These are phyloP conservation scores for Acanthochlamys bracteata DNA, from an alignment of 106 monocot species.

Conservation along the genomic window DNA sequence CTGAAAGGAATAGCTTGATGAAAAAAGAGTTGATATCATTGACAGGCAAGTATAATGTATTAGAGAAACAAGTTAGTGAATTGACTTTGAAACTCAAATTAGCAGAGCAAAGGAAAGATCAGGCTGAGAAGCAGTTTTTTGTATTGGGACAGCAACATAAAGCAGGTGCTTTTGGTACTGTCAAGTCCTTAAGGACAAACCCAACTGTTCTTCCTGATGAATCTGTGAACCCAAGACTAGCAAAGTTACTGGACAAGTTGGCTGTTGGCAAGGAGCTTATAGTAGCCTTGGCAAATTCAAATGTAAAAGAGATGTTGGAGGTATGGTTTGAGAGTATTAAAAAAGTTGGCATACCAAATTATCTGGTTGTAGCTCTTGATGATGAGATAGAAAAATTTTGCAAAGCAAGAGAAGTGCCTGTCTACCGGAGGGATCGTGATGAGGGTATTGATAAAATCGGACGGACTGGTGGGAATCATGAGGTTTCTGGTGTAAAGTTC, in stretches of 20 bases:
- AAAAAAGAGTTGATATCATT: conserved; percentile 53
- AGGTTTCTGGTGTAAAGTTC: conserved; percentile 91
- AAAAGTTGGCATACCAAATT: conserved; percentile 70
- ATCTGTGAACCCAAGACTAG: conserved; percentile 77
- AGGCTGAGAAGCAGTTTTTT: conserved; percentile 42
- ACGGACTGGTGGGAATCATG: conserved; percentile 71
- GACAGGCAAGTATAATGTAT: conserved; percentile 51
- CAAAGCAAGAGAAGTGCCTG: conserved; percentile 58
- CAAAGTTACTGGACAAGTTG: conserved; percentile 59
- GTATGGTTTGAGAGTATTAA: conserved; percentile 76
- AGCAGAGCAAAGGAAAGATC: conserved; percentile 63
- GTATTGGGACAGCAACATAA: conserved; percentile 31
- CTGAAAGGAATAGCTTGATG: conserved; percentile 37
- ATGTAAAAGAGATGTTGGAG: conserved; percentile 71
- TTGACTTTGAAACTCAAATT: conserved; percentile 43
- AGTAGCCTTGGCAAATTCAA: conserved; percentile 72
- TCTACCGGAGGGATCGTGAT: conserved; percentile 70
- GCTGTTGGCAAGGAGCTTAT: conserved; percentile 67
- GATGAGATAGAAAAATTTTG: conserved; percentile 66
- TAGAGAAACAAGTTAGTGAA: conserved; percentile 60
- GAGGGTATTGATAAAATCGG: conserved; percentile 61
- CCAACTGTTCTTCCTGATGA: conserved; percentile 60
- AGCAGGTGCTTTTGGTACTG: conserved; percentile 77
- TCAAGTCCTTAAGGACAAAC: conserved; percentile 65
- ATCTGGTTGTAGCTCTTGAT: conserved; percentile 82